Percentiles rank a stretch among this genome's conserved stretches.
These are phyloP conservation scores for Buxus sempervirens DNA, from an alignment of 164 flowering plant species.

Conservation along the genomic window DNA sequence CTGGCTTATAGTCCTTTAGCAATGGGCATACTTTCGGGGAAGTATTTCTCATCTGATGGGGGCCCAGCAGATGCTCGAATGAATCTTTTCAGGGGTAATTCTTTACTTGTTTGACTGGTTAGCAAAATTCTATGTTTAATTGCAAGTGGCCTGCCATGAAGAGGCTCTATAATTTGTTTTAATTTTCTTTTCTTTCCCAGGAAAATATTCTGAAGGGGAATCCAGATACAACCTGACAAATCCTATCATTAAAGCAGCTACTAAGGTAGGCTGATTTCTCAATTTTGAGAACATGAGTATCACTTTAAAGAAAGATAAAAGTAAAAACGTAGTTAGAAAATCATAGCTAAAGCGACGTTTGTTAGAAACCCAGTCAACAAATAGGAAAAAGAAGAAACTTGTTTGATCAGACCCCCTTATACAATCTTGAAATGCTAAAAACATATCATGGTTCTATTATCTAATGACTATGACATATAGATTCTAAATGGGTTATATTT, in stretches of 20 bases:
- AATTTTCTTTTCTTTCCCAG: slow-evolving; percentile 26
- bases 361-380: not conserved
- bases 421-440: not conserved
- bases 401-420: not conserved
- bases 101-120: not conserved
- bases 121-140: not conserved
- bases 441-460: not conserved
- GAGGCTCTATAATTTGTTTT: not conserved
- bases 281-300: not conserved
- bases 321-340: not conserved
- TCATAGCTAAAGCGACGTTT: too few relatives aligned
- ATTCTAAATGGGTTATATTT: too few relatives aligned
- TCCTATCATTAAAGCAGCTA: slow-evolving; percentile 34
- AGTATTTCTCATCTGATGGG: slow-evolving; percentile 52
- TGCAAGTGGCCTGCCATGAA: not conserved
- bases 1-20: slow-evolving; percentile 91
- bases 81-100: slow-evolving; percentile 67
- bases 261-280: slow-evolving; percentile 32
- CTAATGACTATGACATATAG: not conserved
- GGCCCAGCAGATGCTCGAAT: slow-evolving; percentile 71
- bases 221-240: slow-evolving; percentile 69
- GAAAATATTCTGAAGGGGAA: slow-evolving; percentile 81
- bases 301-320: not conserved
- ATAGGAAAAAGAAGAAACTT: not conserved
- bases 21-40: slow-evolving; percentile 89